Evolutionary conservation across 495 filamentous ascomycete species (phyloP).

Genomic region (Acidomyces sp.): DNA sequence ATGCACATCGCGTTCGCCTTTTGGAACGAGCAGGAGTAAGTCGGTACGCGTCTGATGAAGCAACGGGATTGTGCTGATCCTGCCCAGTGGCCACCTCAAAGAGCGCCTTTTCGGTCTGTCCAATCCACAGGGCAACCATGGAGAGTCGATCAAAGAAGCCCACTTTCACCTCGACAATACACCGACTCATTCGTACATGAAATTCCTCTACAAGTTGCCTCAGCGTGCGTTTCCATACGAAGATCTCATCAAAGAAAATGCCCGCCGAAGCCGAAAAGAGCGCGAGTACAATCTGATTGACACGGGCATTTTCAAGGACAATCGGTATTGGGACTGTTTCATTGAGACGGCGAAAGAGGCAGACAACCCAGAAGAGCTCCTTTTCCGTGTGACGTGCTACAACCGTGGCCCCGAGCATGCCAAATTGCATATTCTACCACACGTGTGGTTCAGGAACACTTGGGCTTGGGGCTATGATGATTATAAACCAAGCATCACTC

Average conservation of each 20-base stretch:
- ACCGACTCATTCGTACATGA: constrained; percentile 93
- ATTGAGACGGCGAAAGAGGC: constrained; percentile 92
- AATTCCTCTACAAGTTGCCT: constrained; percentile 93
- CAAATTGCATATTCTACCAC: constrained; percentile 82
- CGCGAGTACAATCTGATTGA: constrained; percentile 86
- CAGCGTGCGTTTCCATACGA: constrained; percentile 86
- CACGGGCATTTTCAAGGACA: constrained; percentile 81
- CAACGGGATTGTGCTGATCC: constrained; percentile 5
- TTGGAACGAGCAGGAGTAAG: constrained; percentile 94
- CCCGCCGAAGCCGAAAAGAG: constrained; percentile 55
- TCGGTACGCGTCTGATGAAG: constrained; percentile 6
- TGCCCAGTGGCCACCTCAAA: constrained; percentile 68
- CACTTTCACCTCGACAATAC: constrained; percentile 96
- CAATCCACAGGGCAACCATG: constrained; percentile 93
- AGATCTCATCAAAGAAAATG: constrained; percentile 72
- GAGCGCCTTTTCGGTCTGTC: constrained; percentile 88
- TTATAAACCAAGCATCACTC: constrained; percentile 62
- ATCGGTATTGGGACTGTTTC: constrained; percentile 91
- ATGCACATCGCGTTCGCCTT: constrained; percentile 92
- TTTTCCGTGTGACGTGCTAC: constrained; percentile 92
- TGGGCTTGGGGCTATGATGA: constrained; percentile 83
- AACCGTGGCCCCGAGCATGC: constrained; percentile 86
- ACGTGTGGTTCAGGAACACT: constrained; percentile 94
- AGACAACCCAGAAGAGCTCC: constrained; percentile 74
- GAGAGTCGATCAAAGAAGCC: constrained; percentile 88